Evolutionary conservation across 768 basidiomycete species (phyloP).

Genomic region (Hypholoma fasciculare): DNA sequence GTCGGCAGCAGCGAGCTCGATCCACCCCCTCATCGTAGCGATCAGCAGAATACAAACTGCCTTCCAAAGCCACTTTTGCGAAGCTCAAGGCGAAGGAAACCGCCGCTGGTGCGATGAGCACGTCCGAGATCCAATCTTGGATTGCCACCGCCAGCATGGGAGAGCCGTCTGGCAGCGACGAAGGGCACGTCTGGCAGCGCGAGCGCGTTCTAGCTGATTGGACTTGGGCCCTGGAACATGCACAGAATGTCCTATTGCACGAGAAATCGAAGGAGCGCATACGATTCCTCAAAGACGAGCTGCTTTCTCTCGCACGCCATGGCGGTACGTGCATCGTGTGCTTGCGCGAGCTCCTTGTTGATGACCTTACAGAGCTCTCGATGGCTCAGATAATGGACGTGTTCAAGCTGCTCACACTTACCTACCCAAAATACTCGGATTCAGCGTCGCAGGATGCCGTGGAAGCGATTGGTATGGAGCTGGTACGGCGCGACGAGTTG

Average conservation of each 20-base stretch:
- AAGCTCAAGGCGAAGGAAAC: conserved; percentile 53
- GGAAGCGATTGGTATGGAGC: conserved; percentile 60
- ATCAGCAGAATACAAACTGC: conserved; percentile 19
- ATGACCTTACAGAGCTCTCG: conserved; percentile 47
- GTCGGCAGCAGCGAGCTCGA: background rate
- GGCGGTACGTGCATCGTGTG: conserved; percentile 43
- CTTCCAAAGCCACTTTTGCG: conserved; percentile 37
- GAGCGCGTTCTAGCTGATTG: conserved; percentile 56
- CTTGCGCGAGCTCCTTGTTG: conserved; percentile 6
- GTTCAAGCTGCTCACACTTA: conserved; percentile 70
- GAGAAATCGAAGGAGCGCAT: conserved; percentile 54
- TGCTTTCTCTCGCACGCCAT: conserved; percentile 55
- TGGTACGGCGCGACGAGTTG: conserved; percentile 66
- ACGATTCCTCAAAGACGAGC: conserved; percentile 63
- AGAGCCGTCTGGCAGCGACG: conserved; percentile 31
- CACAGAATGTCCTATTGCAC: conserved; percentile 48
- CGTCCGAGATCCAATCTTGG: conserved; percentile 66
- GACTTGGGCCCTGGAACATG: conserved; percentile 53
- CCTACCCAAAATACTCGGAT: conserved; percentile 81
- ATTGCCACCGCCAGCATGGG: conserved; percentile 43
- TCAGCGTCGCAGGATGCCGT: conserved; percentile 69
- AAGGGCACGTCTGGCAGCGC: conserved; percentile 47
- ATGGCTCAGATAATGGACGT: conserved; percentile 66
- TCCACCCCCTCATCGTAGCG: background rate
- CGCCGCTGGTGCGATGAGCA: conserved; percentile 37